Percentiles rank a stretch among this genome's conserved stretches.
Conservation (phyloP, 2,329 filamentous ascomycete genomes). For the Bretziella fagacearum region DNA sequence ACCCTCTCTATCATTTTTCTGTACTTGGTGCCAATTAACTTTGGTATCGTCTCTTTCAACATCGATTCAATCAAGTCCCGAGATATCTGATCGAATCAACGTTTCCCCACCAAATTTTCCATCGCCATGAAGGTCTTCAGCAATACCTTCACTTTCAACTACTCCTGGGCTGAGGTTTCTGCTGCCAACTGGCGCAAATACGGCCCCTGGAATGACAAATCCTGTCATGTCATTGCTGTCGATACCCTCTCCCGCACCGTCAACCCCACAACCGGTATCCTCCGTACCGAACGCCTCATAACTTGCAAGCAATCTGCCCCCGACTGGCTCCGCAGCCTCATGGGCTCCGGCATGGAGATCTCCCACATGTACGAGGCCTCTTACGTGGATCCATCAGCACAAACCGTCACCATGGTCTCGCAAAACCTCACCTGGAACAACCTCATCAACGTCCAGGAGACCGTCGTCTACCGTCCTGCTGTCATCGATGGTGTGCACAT, state of each 20-base stretch:
- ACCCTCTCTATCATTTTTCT: neutral
- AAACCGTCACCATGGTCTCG: conserved; percentile 91
- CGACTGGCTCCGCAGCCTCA: conserved; percentile 62
- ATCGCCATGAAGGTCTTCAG: conserved; percentile 83
- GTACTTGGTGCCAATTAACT: neutral
- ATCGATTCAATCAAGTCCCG: too few species aligned
- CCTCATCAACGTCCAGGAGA: conserved; percentile 81
- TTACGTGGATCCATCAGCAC: conserved; percentile 69
- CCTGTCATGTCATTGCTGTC: conserved; percentile 88
- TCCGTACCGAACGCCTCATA: conserved; percentile 45
- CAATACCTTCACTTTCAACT: conserved; percentile 77
- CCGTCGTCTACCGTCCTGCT: conserved; percentile 61
- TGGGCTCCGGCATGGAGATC: conserved; percentile 57
- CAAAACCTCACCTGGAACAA: conserved; percentile 90
- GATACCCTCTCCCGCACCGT: conserved; percentile 66
- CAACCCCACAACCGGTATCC: conserved; percentile 39
- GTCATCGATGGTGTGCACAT: conserved; percentile 18
- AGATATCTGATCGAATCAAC: conserved; percentile 16
- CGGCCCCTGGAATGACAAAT: conserved; percentile 96
- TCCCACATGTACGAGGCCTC: conserved; percentile 89
- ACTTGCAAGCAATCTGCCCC: conserved; percentile 48
- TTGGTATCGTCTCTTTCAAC: too few species aligned
- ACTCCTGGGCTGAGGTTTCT: conserved; percentile 97
- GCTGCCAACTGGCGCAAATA: conserved; percentile 98
- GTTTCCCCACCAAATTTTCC: neutral